Evolutionary conservation across 2,329 filamentous ascomycete genomes (phyloP).

Genomic region (Arthrobotrys iridis): DNA sequence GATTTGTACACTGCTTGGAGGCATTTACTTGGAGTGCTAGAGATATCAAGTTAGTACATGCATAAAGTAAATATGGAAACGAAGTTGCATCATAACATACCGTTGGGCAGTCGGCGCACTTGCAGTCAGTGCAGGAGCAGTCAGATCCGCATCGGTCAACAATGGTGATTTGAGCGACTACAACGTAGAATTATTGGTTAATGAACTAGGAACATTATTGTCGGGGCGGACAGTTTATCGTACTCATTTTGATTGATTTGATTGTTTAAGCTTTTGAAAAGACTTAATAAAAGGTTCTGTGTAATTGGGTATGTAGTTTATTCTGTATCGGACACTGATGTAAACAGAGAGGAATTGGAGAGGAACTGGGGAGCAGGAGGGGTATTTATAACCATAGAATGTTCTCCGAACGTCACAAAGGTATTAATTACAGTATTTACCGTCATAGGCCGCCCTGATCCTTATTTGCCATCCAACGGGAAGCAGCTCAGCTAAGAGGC

Average conservation of each 20-base stretch:
- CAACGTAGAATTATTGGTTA: background rate
- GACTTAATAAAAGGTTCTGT: constrained; percentile 18
- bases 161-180: constrained; percentile 45
- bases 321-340: constrained; percentile 9
- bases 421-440: background rate
- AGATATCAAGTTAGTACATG: background rate
- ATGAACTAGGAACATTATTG: background rate
- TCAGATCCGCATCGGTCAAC: constrained; percentile 50
- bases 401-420: constrained; percentile 13
- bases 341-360: background rate
- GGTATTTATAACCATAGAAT: constrained; percentile 48
- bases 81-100: no score
- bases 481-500: constrained; percentile 12
- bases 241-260: constrained; percentile 53
- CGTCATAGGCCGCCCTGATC: constrained; percentile 11
- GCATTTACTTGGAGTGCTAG: constrained; percentile 43
- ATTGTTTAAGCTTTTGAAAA: constrained; percentile 17
- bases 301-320: background rate
- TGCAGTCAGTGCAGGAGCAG: constrained; percentile 45
- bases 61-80: no score
- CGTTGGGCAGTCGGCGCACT: constrained; percentile 40
- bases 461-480: background rate
- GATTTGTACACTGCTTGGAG: background rate
- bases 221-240: background rate
- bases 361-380: constrained; percentile 4